Conservation (phyloP, 805 yeast species). For the Starmerella vaccinii region DNA sequence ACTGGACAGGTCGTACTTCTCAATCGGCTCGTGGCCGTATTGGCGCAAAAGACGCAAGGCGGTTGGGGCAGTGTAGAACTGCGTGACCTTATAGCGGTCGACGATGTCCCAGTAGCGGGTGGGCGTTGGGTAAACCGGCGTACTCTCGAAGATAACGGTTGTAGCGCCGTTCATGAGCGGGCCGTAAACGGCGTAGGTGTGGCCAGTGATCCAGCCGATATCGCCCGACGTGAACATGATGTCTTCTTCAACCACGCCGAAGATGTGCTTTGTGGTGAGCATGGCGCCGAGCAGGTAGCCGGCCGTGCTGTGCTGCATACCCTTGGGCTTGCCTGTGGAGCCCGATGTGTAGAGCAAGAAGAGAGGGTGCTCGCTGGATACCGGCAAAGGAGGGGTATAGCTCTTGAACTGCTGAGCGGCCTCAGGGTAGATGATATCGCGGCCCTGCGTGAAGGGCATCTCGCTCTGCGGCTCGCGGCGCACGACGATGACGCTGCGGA, state of each 20-base stretch:
- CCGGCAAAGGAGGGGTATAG: conserved; percentile 79
- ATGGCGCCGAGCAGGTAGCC: conserved; percentile 92
- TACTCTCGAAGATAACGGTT: conserved; percentile 88
- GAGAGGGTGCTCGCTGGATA: conserved; percentile 86
- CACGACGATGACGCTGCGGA: conserved; percentile 75
- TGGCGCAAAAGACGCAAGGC: conserved; percentile 83
- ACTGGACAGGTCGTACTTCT: conserved; percentile 72
- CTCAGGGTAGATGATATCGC: conserved; percentile 96
- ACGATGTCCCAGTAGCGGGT: conserved; percentile 96
- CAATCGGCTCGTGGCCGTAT: conserved; percentile 79
- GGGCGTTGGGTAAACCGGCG: conserved; percentile 93
- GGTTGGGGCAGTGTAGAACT: conserved; percentile 97
- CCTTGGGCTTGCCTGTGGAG: conserved; percentile 97
- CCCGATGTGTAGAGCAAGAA: conserved; percentile 95
- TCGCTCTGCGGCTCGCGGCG: conserved; percentile 49
- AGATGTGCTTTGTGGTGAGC: conserved; percentile 81
- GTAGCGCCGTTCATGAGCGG: conserved; percentile 84
- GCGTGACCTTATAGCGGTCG: conserved; percentile 82
- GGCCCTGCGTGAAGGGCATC: conserved; percentile 53
- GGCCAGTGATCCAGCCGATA: conserved; percentile 99
- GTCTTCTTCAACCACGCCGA: conserved; percentile 84
- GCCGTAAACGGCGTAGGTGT: conserved; percentile 89
- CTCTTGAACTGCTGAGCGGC: conserved; percentile 70
- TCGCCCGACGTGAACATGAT: conserved; percentile 94
- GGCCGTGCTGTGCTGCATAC: conserved; percentile 90